Conservation (phyloP, 2,329 filamentous ascomycete species). For the Scolecobasidium constrictum region DNA sequence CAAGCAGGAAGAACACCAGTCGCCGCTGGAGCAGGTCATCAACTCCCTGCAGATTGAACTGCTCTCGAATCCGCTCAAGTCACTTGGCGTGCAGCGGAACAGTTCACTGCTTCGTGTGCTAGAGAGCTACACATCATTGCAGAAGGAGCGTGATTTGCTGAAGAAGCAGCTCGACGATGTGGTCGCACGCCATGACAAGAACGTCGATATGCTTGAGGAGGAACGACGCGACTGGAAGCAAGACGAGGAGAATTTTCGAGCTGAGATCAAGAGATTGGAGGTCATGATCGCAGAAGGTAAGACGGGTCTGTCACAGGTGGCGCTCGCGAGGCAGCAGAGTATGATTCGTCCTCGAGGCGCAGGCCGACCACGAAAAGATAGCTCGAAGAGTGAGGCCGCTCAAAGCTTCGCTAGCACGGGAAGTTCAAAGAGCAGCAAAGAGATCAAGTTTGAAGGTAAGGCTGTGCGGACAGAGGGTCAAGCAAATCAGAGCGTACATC, state of each 20-base stretch:
- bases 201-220: conserved; percentile 4
- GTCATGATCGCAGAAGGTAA: conserved; percentile 7
- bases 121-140: conserved; percentile 2
- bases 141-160: background rate
- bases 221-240: conserved; percentile 6
- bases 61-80: background rate
- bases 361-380: background rate
- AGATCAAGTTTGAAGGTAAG: background rate
- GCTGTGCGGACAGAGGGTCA: too few relatives aligned
- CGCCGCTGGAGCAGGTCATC: background rate
- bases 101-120: conserved; percentile 2
- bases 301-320: conserved; percentile 4
- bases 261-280: conserved; percentile 8
- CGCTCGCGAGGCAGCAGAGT: conserved; percentile 5
- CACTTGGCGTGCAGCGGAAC: conserved; percentile 9
- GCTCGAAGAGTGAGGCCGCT: background rate
- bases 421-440: background rate
- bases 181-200: background rate
- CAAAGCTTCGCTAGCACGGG: background rate
- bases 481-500: too few relatives aligned
- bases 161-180: background rate
- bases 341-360: background rate
- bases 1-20: background rate
- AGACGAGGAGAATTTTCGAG: conserved; percentile 6
- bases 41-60: background rate